These are phyloP conservation scores for Populus tremula DNA, from an alignment of 345 rosid species.

Conservation along the genomic window DNA sequence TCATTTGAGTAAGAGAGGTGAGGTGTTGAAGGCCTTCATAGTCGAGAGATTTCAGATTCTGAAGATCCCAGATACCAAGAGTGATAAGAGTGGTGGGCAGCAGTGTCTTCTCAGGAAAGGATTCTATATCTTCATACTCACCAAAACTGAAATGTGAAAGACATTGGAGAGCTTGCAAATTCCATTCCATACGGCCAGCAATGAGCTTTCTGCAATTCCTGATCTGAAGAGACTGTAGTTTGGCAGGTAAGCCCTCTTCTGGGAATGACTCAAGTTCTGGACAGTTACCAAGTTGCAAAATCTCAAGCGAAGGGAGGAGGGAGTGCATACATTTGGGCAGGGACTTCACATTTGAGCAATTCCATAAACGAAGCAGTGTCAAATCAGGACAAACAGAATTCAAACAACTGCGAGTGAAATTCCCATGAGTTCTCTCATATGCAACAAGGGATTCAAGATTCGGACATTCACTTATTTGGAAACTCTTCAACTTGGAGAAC, in stretches of 20 bases:
- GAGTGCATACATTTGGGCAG: background rate
- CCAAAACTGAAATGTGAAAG: background rate
- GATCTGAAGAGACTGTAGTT: background rate
- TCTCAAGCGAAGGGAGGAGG: background rate
- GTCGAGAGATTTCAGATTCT: conserved; percentile 6
- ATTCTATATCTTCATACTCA: background rate
- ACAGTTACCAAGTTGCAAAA: background rate
- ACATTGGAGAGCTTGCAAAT: background rate
- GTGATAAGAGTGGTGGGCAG: conserved; percentile 1
- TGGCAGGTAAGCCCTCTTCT: conserved; percentile 2
- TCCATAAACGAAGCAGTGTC: background rate
- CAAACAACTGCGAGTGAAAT: background rate
- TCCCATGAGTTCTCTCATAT: background rate
- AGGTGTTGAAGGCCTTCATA: background rate
- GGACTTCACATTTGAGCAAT: conserved; percentile 2
- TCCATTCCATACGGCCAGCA: background rate
- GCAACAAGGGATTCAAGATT: background rate
- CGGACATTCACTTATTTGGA: background rate
- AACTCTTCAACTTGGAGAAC: background rate
- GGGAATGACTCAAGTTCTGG: background rate
- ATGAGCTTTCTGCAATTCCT: background rate
- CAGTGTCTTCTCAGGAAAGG: background rate
- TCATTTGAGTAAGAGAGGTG: background rate
- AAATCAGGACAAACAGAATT: background rate
- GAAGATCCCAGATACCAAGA: background rate